Evolutionary conservation across 2,329 filamentous ascomycete species (phyloP).

Genomic region (Diaporthe ampelina): DNA sequence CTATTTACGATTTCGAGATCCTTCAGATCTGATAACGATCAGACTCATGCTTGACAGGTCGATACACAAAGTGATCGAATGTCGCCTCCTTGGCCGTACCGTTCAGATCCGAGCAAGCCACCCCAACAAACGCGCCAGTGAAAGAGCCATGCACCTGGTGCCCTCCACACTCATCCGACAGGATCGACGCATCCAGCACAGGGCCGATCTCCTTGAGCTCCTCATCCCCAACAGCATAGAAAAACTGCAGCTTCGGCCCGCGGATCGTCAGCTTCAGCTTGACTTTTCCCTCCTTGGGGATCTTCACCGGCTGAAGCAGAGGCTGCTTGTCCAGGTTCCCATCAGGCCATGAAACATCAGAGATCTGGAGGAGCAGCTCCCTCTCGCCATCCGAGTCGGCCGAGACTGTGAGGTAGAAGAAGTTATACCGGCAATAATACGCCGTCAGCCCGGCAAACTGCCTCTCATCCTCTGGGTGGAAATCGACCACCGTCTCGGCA

Average conservation of each 20-base stretch:
- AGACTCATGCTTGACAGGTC: constrained; percentile 59
- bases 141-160: constrained; percentile 74
- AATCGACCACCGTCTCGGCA: constrained; percentile 68
- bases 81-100: constrained; percentile 60
- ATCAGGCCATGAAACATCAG: constrained; percentile 69
- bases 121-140: constrained; percentile 71
- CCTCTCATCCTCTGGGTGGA: constrained; percentile 69
- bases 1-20: neutral
- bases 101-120: constrained; percentile 70
- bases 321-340: constrained; percentile 60
- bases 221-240: constrained; percentile 63
- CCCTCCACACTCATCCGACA: constrained; percentile 75
- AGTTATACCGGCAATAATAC: constrained; percentile 76
- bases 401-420: constrained; percentile 73
- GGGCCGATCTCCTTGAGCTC: constrained; percentile 65
- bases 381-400: constrained; percentile 68
- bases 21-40: constrained; percentile 61
- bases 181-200: constrained; percentile 69
- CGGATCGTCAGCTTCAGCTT: constrained; percentile 64
- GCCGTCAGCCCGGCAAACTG: constrained; percentile 73
- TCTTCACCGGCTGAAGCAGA: constrained; percentile 57
- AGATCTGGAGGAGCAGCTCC: constrained; percentile 69
- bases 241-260: constrained; percentile 68
- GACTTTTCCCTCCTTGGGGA: constrained; percentile 69
- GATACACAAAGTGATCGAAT: constrained; percentile 68